Conservation (phyloP, 1,284 basidiomycete genomes). For the Boletus sp. region DNA sequence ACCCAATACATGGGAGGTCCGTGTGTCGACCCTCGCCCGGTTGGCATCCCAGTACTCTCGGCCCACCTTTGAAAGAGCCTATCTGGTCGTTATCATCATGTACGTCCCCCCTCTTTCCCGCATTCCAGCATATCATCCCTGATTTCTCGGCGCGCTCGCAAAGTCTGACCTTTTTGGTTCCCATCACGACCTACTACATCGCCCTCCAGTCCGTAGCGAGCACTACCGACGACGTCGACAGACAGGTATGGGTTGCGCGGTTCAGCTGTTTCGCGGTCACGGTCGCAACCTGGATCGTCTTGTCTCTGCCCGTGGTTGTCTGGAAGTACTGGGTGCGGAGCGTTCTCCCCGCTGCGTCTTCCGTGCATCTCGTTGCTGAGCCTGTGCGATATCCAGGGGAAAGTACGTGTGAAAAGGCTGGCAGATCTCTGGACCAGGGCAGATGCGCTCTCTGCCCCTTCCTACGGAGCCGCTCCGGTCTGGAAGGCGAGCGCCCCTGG, state of each 20-base stretch:
- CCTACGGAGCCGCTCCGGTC: conserved; percentile 34
- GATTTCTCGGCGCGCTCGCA: not conserved
- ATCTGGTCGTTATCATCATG: conserved; percentile 40
- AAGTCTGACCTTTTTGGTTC: conserved; percentile 41
- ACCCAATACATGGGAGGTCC: conserved; percentile 43
- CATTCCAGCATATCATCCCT: not conserved
- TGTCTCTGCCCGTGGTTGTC: conserved; percentile 41
- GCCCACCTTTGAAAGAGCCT: conserved; percentile 45
- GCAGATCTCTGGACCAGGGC: conserved; percentile 41
- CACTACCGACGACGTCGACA: conserved; percentile 6
- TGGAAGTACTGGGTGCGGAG: conserved; percentile 51
- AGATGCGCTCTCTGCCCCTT: conserved; percentile 35
- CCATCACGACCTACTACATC: conserved; percentile 39
- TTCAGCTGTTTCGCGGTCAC: conserved; percentile 38
- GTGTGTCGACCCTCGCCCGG: conserved; percentile 39
- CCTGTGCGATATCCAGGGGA: conserved; percentile 38
- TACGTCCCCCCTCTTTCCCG: conserved; percentile 25
- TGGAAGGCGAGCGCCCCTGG: conserved; percentile 46
- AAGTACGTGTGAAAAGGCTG: conserved; percentile 38
- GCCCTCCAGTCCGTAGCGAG: conserved; percentile 28
- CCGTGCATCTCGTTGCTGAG: not conserved
- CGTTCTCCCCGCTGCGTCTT: conserved; percentile 1
- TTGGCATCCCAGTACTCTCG: conserved; percentile 43
- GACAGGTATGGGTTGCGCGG: conserved; percentile 36
- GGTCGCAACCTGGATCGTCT: conserved; percentile 38